Evolutionary conservation across 345 rosid species (phyloP).

Genomic region (Psidium friedrichsthalianum): DNA sequence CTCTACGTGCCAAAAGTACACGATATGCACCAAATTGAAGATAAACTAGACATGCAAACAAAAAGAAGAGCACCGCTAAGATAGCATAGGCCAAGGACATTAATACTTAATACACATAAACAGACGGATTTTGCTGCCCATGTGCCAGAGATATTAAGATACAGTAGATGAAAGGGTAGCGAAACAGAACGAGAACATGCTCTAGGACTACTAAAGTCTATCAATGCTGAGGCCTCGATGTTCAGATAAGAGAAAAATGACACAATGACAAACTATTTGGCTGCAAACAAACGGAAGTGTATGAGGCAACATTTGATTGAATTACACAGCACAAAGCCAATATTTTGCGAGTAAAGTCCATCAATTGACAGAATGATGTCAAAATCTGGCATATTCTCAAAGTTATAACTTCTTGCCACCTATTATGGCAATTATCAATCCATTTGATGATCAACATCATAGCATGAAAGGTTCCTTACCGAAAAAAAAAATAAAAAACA

Average conservation of each 20-base stretch:
- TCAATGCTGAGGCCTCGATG: neutral
- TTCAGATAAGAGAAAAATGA: slow-evolving; percentile 41
- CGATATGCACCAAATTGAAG: neutral
- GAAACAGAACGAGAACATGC: neutral
- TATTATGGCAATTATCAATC: neutral
- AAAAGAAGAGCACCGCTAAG: neutral
- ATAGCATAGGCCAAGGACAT: neutral
- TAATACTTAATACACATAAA: neutral
- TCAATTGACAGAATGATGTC: neutral
- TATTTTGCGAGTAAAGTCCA: neutral
- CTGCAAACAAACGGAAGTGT: slow-evolving; percentile 22
- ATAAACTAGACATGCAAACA: neutral
- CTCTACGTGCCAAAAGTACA: neutral
- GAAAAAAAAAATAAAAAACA: too few species aligned
- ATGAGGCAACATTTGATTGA: neutral
- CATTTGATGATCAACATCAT: neutral
- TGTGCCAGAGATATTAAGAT: neutral
- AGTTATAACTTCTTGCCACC: neutral
- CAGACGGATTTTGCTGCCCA: neutral
- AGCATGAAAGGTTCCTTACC: too few species aligned
- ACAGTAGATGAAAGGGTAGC: neutral
- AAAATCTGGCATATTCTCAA: neutral
- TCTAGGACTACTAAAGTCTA: neutral
- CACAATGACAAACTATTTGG: slow-evolving; percentile 34
- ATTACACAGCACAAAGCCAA: neutral